phyloP scores from a whole-genome alignment of 2,329 filamentous ascomycete genomes.

The Pseudogymnoascus pannorum region DNA sequence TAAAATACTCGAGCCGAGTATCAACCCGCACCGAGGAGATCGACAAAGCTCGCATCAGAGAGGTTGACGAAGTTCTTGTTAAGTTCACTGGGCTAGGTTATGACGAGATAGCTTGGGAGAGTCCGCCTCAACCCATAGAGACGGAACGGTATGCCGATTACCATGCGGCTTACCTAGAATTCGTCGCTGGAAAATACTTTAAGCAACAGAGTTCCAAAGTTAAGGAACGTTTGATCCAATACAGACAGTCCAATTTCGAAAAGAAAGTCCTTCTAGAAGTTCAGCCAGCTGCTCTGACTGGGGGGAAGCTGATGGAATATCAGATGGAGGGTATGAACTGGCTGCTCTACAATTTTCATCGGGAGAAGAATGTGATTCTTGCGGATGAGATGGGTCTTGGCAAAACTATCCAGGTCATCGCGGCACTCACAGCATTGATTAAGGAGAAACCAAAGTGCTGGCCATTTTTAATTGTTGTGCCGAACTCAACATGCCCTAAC shows the following conservation, averaged over 20 bases:
- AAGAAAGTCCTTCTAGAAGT: slow-evolving; percentile 56
- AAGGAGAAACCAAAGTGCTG: slow-evolving; percentile 64
- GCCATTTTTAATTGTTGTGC: slow-evolving; percentile 88
- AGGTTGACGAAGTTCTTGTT: slow-evolving; percentile 68
- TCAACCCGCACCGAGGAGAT: slow-evolving; percentile 54
- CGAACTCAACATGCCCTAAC: slow-evolving; percentile 93
- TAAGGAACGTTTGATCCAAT: slow-evolving; percentile 63
- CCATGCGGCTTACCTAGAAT: slow-evolving; percentile 76
- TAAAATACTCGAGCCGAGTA: slow-evolving; percentile 55
- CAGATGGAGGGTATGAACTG: slow-evolving; percentile 92
- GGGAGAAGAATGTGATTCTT: slow-evolving; percentile 76
- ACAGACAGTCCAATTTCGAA: slow-evolving; percentile 59
- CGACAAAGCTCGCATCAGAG: slow-evolving; percentile 62
- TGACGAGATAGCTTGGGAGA: slow-evolving; percentile 86
- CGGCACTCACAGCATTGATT: slow-evolving; percentile 67
- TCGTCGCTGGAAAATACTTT: slow-evolving; percentile 71
- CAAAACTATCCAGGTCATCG: slow-evolving; percentile 91
- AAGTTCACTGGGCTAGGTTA: slow-evolving; percentile 93
- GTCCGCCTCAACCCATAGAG: slow-evolving; percentile 59
- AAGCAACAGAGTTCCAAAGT: slow-evolving; percentile 44
- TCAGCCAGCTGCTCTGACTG: slow-evolving; percentile 67
- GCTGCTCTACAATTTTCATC: slow-evolving; percentile 85
- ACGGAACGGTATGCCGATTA: slow-evolving; percentile 70
- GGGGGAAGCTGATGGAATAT: slow-evolving; percentile 85
- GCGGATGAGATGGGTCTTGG: slow-evolving; percentile 98